Percentiles rank a stretch among this genome's conserved stretches.
Evolutionary conservation across 345 rosid species (phyloP).

Genomic region (Eucalyptus tenuipes): DNA sequence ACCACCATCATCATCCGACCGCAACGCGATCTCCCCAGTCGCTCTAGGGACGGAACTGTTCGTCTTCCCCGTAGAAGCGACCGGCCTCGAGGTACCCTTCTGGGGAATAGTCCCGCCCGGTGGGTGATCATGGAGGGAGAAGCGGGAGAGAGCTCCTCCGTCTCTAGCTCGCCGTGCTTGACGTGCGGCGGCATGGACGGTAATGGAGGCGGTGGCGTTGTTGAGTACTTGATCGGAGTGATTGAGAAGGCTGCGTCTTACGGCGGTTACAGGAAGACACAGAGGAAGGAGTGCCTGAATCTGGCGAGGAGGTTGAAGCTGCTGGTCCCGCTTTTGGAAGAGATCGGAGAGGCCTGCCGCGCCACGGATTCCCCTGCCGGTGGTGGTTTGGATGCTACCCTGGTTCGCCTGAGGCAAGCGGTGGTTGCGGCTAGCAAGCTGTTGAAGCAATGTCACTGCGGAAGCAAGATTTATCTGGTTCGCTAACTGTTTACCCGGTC

Average conservation of each 20-base stretch:
- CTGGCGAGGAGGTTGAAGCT: slow-evolving; percentile 54
- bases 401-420: slow-evolving; percentile 24
- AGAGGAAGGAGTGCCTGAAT: slow-evolving; percentile 43
- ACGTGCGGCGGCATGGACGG: neutral
- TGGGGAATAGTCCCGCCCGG: neutral
- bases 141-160: neutral
- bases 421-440: slow-evolving; percentile 34
- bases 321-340: slow-evolving; percentile 42
- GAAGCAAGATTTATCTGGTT: slow-evolving; percentile 63
- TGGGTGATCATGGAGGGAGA: neutral
- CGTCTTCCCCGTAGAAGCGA: neutral
- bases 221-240: slow-evolving; percentile 21
- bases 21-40: neutral
- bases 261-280: slow-evolving; percentile 27
- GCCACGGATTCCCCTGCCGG: neutral
- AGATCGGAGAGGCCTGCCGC: slow-evolving; percentile 19
- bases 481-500: neutral
- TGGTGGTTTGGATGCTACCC: neutral
- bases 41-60: neutral
- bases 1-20: neutral
- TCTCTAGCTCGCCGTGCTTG: neutral
- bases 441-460: slow-evolving; percentile 38
- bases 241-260: slow-evolving; percentile 32
- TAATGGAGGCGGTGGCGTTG: neutral
- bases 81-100: neutral